Conservation (phyloP, 306 rosid genomes). For the Vigna radiata region DNA sequence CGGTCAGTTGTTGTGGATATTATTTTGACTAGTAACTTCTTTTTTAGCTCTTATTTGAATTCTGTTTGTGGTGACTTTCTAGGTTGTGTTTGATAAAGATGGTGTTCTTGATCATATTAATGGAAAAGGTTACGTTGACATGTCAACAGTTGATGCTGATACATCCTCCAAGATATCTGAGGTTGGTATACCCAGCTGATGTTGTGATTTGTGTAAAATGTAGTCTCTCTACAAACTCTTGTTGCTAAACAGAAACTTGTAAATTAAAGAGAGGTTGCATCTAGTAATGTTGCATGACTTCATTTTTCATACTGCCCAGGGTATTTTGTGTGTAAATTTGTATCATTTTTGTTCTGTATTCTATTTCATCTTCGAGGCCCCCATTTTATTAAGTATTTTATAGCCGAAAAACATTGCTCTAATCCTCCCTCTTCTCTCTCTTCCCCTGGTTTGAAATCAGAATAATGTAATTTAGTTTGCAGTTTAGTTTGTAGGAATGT, state of each 20-base stretch:
- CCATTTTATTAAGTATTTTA: not conserved
- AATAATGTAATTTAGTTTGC: constrained; percentile 22
- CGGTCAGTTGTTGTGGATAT: constrained; percentile 54
- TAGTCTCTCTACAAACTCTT: constrained; percentile 1
- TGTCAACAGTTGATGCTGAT: constrained; percentile 83
- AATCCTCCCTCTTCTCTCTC: constrained; percentile 4
- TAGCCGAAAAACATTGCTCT: not conserved
- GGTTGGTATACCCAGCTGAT: constrained; percentile 54
- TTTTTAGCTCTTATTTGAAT: constrained; percentile 29
- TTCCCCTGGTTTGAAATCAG: constrained; percentile 7
- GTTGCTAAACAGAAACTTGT: not conserved
- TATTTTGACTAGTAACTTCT: constrained; percentile 8
- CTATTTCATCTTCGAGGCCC: not conserved
- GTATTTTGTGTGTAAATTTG: not conserved
- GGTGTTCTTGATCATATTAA: constrained; percentile 77
- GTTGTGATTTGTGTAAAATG: constrained; percentile 7
- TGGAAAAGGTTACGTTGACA: constrained; percentile 79
- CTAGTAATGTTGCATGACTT: constrained; percentile 10
- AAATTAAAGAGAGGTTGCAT: constrained; percentile 7
- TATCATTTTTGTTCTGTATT: not conserved
- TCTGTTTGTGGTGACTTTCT: constrained; percentile 13
- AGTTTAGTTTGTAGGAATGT: not conserved
- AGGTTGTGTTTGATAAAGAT: constrained; percentile 79
- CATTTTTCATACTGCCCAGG: not conserved
- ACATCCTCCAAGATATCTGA: constrained; percentile 73